Percentiles rank a stretch among this genome's conserved stretches.
Evolutionary conservation across 768 basidiomycete genomes (phyloP).

Genomic region (Hebeloma cylindrosporum): DNA sequence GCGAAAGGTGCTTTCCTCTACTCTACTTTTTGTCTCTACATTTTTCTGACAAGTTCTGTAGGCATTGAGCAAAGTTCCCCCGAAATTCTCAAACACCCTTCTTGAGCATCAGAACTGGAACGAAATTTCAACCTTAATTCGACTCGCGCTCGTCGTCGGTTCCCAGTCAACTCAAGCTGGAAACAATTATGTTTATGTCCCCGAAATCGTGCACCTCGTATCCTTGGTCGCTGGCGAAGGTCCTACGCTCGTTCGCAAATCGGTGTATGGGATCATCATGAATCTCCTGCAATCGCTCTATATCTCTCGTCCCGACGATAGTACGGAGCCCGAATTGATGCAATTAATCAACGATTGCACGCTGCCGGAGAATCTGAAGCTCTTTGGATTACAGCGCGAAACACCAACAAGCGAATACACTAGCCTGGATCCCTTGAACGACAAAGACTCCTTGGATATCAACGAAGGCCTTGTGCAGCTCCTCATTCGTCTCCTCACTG

Average conservation of each 20-base stretch:
- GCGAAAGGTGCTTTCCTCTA: slow-evolving; percentile 62
- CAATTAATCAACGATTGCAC: slow-evolving; percentile 62
- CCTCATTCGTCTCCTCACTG: slow-evolving; percentile 61
- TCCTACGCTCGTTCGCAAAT: slow-evolving; percentile 69
- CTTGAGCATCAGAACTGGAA: slow-evolving; percentile 75
- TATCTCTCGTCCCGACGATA: slow-evolving; percentile 57
- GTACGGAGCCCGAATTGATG: slow-evolving; percentile 59
- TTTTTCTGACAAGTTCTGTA: slow-evolving; percentile 23
- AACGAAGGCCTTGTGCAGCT: slow-evolving; percentile 67
- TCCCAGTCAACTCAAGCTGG: slow-evolving; percentile 62
- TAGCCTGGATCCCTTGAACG: slow-evolving; percentile 53
- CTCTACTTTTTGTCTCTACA: neutral
- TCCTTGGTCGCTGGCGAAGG: slow-evolving; percentile 79
- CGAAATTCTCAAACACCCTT: slow-evolving; percentile 60
- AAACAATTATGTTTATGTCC: slow-evolving; percentile 75
- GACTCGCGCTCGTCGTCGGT: slow-evolving; percentile 71
- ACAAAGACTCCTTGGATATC: slow-evolving; percentile 56
- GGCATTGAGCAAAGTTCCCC: slow-evolving; percentile 74
- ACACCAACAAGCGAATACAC: slow-evolving; percentile 70
- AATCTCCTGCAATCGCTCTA: slow-evolving; percentile 81
- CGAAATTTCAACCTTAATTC: slow-evolving; percentile 77
- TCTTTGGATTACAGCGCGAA: slow-evolving; percentile 72
- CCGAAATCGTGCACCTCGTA: slow-evolving; percentile 80
- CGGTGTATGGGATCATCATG: slow-evolving; percentile 78
- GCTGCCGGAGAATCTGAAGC: slow-evolving; percentile 52